Percentiles rank a stretch among this genome's conserved stretches.
Conservation (phyloP, 148 eudicot genomes). For the Agrostemma githago region DNA sequence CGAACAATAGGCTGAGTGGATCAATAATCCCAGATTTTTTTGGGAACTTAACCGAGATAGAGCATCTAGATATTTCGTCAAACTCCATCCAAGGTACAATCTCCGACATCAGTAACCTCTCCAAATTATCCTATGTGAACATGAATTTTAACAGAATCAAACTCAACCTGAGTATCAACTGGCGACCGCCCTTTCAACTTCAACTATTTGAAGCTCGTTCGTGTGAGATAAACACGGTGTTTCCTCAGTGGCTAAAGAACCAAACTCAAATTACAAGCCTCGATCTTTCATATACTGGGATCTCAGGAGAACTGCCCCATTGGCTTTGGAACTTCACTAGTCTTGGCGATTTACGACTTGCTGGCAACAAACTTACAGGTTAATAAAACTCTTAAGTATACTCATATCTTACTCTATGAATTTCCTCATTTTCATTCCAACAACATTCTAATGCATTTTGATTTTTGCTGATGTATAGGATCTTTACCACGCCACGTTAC, state of each 20-base stretch:
- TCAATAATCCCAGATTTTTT: neutral
- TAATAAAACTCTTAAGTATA: neutral
- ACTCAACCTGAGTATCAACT: neutral
- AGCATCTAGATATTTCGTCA: neutral
- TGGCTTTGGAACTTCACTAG: conserved; percentile 4
- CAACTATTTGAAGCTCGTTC: neutral
- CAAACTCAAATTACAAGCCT: neutral
- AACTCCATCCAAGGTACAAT: conserved; percentile 10
- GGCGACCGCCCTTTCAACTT: conserved; percentile 14
- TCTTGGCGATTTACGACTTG: neutral
- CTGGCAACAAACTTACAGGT: conserved; percentile 2
- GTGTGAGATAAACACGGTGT: conserved; percentile 2
- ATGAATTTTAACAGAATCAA: neutral
- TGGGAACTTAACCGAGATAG: neutral
- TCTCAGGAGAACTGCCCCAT: conserved; percentile 6
- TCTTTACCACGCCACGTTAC: neutral
- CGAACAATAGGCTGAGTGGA: neutral
- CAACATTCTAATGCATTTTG: neutral
- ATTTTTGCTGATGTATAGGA: neutral
- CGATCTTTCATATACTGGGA: conserved; percentile 7
- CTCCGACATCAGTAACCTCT: neutral
- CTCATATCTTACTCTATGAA: conserved; percentile 2
- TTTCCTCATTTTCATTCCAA: neutral
- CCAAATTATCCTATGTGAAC: neutral
- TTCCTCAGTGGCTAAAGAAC: conserved; percentile 2